Evolutionary conservation across 2,329 filamentous ascomycete species (phyloP), one percentile per base, ranked within the genome.

Genomic region (Tolypocladium nubicola): DNA sequence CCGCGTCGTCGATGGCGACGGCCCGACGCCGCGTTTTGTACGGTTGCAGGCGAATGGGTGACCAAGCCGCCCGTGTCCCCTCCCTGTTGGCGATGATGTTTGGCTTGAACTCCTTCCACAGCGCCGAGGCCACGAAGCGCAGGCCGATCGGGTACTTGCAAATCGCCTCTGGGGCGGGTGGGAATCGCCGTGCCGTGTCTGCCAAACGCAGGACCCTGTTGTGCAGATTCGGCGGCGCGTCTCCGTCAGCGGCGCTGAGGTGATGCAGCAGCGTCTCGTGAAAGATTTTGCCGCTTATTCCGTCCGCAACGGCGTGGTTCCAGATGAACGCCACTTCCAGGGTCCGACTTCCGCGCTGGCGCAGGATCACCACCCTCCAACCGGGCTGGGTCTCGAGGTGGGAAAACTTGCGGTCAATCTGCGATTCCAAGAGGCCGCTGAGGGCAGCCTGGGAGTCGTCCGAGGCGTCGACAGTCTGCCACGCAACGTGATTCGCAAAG

Each of bases 251-350:
- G 3, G 56, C 37, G 38, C 68, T 66, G 49, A 71, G 67, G 38
- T 64, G 62, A 8, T 59, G 58, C 5, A 70, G 52, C 9, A 71
- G 53, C 19, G 61, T 64, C 52, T 63, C 54, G 45, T 71, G 68
- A n/a, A 71, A 67, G 4, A 70, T 61, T 55, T 68, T 70, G 45
- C 62, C 66, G 23, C 67, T 61, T n/a, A 62, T 67, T 1, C 68
- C 69, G 43, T 71, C 69, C 4, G 57, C 59, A 7, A 59, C 60
- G 30, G 64, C 55, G 54, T 71, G 69, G 37, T 65, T 66, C 56
- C 61, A 68, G 11, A 59, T 59, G 47, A 70, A 64, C 13, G 69
- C 33, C 16, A 65, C 58, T n/a, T 71, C 65, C 4, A 69, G 43
- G 6, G 57, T 59, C 21, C 50, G 23, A 5, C 30, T 14, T n/a